Base-by-base conservation (phyloP, 2,329 filamentous ascomycete genomes). In the Xylaria hypoxylon region DNA sequence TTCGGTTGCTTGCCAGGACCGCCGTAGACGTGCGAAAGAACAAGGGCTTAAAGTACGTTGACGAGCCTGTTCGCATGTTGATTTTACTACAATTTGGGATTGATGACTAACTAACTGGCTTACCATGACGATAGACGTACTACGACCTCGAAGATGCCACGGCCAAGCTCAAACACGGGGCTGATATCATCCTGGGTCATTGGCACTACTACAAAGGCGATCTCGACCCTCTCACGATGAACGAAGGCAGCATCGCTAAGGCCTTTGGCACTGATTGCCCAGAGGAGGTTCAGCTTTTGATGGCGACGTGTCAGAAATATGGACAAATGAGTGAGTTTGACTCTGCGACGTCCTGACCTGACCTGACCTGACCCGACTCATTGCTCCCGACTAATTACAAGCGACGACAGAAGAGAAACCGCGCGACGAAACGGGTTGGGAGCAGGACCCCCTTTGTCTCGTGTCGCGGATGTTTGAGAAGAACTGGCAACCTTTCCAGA, bases 151-250 rank as follows among this genome's bases (percentile, higher is more conserved):
- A 68, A 59, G 68, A 69, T 6, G 68, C 56, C 19, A 64, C 65
- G 59, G 82, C 0, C 40, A 73, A 79, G 5, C 75, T 85, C 1
- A 84, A 86, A 17, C 75, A 79, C 13, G 78, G 82, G 4, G 83
- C 80, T 31, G 84, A 82, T 56, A 80, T 80, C 58, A 75, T 86
- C 31, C 80, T 86, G 1, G 74, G 77, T 11, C 77, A 85, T 59
- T 86, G 85, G 85, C 82, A 84, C 55, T 86, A 86, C 69, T 86
- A 81, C 73, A 82, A 81, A 62, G 78, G 77, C 35, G 70, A 77
- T 26, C 69, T 74, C 17, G 73, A 79, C n/a, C 75, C 78, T 0
- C 65, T 73, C 45, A 64, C 72, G 6, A 64, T 73, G 35, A 75
- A 10, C 68, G 74, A 28, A 72, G 73, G 48, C 71, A 74, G 8